A percentile compares a stretch with the other conserved stretches of the same genome.
phyloP scores from a whole-genome alignment of 345 rosid genomes.

The Syzygium aqueum region DNA sequence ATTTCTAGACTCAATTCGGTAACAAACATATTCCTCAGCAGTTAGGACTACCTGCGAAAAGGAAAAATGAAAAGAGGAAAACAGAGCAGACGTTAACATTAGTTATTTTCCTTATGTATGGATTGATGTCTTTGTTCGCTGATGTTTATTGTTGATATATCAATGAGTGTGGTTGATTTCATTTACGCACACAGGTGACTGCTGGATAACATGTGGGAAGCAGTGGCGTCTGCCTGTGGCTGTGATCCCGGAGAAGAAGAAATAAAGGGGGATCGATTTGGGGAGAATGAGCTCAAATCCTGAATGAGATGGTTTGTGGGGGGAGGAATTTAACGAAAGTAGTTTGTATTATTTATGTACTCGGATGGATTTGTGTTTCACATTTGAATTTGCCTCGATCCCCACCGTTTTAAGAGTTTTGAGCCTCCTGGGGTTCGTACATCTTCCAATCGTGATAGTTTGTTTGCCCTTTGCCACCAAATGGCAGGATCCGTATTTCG shows the following conservation, averaged over 20 bases:
- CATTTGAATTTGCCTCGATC: not conserved
- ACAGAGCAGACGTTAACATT: not conserved
- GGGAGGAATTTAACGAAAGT: not conserved
- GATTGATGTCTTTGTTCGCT: not conserved
- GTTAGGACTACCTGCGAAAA: not conserved
- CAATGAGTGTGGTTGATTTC: not conserved
- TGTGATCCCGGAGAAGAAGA: not conserved
- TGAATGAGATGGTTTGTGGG: not conserved
- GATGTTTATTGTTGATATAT: not conserved
- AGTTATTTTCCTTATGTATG: not conserved
- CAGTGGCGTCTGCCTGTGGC: not conserved
- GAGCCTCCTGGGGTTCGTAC: not conserved
- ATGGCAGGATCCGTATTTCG: not conserved
- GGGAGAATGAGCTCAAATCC: not conserved
- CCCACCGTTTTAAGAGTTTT: not conserved
- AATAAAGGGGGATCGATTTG: not conserved
- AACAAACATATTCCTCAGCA: not conserved
- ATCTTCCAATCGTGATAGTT: not conserved
- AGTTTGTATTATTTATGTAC: not conserved
- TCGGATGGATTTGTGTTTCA: not conserved
- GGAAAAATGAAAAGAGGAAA: not conserved
- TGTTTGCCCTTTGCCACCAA: not conserved
- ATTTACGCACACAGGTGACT: not conserved
- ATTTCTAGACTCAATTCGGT: not conserved
- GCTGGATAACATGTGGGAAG: not conserved